Conservation (phyloP, 371 early-diverging fungal genomes). For the Haplosporangium sp. region DNA sequence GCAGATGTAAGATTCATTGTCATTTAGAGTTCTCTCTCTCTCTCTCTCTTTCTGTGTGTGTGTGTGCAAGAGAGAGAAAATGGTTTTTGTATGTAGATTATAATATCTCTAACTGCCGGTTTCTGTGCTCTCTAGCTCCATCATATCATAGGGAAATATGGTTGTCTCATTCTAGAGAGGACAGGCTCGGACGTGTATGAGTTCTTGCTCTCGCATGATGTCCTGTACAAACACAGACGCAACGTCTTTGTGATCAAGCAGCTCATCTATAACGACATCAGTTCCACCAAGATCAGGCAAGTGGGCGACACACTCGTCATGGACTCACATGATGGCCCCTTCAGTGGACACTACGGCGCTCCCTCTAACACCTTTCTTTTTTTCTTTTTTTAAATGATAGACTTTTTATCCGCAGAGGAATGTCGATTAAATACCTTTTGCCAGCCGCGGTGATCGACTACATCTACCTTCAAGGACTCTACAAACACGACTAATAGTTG, state of each 20-base stretch:
- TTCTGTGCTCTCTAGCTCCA: constrained; percentile 73
- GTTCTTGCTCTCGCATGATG: constrained; percentile 90
- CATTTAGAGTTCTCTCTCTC: no score
- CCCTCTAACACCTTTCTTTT: neutral
- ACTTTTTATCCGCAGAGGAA: constrained; percentile 91
- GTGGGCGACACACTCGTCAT: neutral
- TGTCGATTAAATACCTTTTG: constrained; percentile 95
- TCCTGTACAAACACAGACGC: constrained; percentile 89
- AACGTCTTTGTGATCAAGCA: constrained; percentile 95
- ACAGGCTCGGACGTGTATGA: constrained; percentile 95
- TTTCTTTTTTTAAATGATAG: constrained; percentile 54
- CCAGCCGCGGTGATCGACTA: constrained; percentile 96
- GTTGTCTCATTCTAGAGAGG: constrained; percentile 96
- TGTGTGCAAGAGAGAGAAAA: neutral
- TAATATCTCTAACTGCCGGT: neutral
- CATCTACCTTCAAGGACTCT: constrained; percentile 82
- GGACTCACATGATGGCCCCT: no score
- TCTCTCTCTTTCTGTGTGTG: no score
- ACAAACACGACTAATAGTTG: constrained; percentile 44
- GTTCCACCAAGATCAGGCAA: constrained; percentile 92
- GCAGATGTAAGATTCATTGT: constrained; percentile 79
- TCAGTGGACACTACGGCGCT: no score
- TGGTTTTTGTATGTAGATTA: constrained; percentile 2
- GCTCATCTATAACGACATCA: constrained; percentile 95
- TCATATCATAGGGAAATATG: constrained; percentile 91